Conservation (phyloP, 2,329 filamentous ascomycete species). For the Xylariomycetidae sp. region DNA sequence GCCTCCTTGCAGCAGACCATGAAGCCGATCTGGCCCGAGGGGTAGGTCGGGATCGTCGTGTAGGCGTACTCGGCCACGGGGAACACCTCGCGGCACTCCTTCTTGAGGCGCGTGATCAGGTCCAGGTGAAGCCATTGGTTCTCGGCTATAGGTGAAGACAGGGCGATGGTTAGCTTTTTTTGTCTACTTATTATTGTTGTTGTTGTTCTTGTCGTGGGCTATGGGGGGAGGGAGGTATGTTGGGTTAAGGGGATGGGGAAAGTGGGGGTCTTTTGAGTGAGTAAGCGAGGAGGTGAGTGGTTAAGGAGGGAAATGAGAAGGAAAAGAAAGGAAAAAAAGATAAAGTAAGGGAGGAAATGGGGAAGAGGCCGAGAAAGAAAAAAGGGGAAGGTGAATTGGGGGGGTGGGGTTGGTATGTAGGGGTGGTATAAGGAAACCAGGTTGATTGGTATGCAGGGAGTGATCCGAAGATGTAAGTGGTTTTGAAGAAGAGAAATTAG, state of each 20-base stretch:
- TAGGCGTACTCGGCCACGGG: conserved; percentile 97
- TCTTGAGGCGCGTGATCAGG: conserved; percentile 92
- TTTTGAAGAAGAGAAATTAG: too few species aligned
- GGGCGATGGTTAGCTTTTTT: not conserved
- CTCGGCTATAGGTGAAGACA: conserved; percentile 60
- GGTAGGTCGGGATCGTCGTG: conserved; percentile 98
- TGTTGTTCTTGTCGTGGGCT: too few species aligned
- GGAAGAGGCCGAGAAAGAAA: not conserved
- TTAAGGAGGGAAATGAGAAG: conserved; percentile 3
- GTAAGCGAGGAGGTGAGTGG: conserved; percentile 4
- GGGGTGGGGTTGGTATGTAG: not conserved
- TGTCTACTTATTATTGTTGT: too few species aligned
- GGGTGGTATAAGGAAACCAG: too few species aligned
- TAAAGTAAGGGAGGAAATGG: not conserved
- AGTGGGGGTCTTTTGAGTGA: too few species aligned
- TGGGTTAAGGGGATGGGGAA: conserved; percentile 5
- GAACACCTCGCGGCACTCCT: conserved; percentile 96
- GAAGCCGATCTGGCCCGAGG: conserved; percentile 98
- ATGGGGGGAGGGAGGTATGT: conserved; percentile 1
- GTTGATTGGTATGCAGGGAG: too few species aligned
- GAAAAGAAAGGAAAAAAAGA: conserved; percentile 1
- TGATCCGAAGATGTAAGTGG: too few species aligned
- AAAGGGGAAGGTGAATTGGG: not conserved
- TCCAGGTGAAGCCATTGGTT: conserved; percentile 98
- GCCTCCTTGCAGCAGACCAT: conserved; percentile 99